Percentiles rank a stretch among this genome's conserved stretches.
Conservation (phyloP, 1,284 basidiomycete genomes). For the Ganoderma sp. region DNA sequence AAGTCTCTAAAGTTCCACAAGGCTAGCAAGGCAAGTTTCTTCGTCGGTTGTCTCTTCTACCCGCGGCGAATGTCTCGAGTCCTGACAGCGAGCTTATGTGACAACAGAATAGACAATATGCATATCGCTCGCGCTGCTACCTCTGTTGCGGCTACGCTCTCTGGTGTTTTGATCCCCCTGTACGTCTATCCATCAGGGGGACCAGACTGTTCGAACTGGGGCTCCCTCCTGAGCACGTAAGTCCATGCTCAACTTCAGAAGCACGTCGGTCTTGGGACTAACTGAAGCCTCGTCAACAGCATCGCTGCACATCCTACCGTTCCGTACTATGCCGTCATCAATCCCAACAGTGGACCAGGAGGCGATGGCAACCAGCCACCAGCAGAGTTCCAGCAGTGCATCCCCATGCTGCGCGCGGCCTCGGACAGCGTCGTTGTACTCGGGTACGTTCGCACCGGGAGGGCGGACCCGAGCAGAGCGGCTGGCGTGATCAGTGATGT, state of each 20-base stretch:
- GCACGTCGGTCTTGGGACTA: background rate
- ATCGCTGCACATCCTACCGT: constrained; percentile 39
- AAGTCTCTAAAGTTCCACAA: background rate
- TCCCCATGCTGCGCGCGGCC: constrained; percentile 33
- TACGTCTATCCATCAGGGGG: constrained; percentile 30
- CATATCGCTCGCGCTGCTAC: constrained; percentile 3
- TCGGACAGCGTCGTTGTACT: constrained; percentile 42
- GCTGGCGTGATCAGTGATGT: constrained; percentile 39
- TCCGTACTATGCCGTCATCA: constrained; percentile 44
- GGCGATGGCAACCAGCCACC: constrained; percentile 37
- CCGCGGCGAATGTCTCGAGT: no score
- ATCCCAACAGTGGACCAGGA: constrained; percentile 46
- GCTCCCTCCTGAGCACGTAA: constrained; percentile 26
- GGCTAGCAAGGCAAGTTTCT: background rate
- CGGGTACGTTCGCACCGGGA: constrained; percentile 44
- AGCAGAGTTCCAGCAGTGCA: constrained; percentile 42
- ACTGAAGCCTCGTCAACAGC: constrained; percentile 28
- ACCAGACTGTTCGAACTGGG: constrained; percentile 29
- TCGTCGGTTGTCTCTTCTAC: background rate
- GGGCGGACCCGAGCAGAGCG: constrained; percentile 28
- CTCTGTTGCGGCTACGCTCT: constrained; percentile 23
- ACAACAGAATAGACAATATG: background rate
- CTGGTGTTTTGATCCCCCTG: constrained; percentile 32
- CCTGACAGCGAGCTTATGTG: background rate
- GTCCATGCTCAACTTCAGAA: background rate